Evolutionary conservation across 1,284 basidiomycete species (phyloP).

Genomic region (Spongiforma sp.): DNA sequence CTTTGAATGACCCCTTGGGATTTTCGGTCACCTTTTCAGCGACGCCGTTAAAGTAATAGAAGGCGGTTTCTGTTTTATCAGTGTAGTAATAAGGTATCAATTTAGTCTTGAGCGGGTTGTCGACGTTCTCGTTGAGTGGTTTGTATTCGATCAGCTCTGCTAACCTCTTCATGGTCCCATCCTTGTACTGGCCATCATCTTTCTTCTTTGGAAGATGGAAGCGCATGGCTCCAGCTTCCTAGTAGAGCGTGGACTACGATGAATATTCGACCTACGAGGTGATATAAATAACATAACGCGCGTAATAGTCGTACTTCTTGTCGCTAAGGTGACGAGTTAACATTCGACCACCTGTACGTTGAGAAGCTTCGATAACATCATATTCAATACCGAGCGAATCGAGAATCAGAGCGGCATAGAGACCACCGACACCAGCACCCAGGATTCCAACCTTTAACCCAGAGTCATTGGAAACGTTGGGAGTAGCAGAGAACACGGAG

Average conservation of each 20-base stretch:
- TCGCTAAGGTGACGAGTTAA: slow-evolving; percentile 38
- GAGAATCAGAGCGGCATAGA: slow-evolving; percentile 45
- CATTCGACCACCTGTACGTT: slow-evolving; percentile 40
- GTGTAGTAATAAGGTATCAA: too few species aligned
- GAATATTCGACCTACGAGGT: too few species aligned
- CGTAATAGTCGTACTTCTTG: too few species aligned
- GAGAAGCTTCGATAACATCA: slow-evolving; percentile 39
- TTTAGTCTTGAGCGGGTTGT: slow-evolving; percentile 3
- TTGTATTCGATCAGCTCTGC: slow-evolving; percentile 26
- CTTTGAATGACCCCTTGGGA: too few species aligned
- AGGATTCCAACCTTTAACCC: slow-evolving; percentile 27
- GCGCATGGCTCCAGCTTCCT: slow-evolving; percentile 43
- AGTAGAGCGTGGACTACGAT: too few species aligned
- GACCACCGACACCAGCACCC: slow-evolving; percentile 37
- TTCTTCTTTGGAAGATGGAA: slow-evolving; percentile 33
- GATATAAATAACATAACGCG: too few species aligned
- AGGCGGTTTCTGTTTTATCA: too few species aligned
- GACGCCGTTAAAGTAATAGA: too few species aligned
- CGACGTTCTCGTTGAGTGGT: slow-evolving; percentile 11
- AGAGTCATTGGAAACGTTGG: too few species aligned
- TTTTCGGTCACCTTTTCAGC: too few species aligned
- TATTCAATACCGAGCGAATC: too few species aligned
- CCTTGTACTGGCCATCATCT: slow-evolving; percentile 17
- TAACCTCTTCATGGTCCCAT: slow-evolving; percentile 34
- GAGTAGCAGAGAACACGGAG: too few species aligned